These are phyloP conservation scores for Clitopilus passeckerianus DNA, from an alignment of 768 basidiomycete genomes.

Conservation along the genomic window DNA sequence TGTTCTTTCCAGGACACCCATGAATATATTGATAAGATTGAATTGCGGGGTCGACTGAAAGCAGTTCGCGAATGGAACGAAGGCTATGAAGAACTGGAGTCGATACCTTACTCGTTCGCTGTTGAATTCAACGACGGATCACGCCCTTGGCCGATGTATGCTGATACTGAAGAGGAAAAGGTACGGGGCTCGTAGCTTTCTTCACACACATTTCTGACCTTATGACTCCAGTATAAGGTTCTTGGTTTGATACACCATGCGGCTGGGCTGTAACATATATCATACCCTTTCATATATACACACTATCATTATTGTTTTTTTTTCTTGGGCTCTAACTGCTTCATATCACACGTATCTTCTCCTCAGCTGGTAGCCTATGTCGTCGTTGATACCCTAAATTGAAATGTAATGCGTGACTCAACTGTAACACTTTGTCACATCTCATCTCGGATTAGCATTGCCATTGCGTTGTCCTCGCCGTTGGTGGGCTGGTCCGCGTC, in stretches of 20 bases:
- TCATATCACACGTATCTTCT: constrained; percentile 3
- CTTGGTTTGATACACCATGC: constrained; percentile 42
- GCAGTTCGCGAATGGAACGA: constrained; percentile 59
- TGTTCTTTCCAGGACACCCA: constrained; percentile 28
- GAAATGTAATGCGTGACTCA: neutral
- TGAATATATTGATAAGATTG: constrained; percentile 34
- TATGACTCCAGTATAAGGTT: constrained; percentile 34
- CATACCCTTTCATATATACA: constrained; percentile 5
- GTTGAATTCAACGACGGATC: constrained; percentile 50
- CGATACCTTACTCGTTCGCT: constrained; percentile 64
- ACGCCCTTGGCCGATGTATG: constrained; percentile 51
- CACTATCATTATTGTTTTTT: constrained; percentile 2
- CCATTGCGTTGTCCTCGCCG: constrained; percentile 1
- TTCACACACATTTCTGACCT: constrained; percentile 1
- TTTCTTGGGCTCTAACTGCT: constrained; percentile 1
- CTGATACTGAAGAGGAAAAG: constrained; percentile 63
- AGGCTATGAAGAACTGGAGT: constrained; percentile 62
- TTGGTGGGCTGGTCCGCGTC: constrained; percentile 12
- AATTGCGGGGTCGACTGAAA: constrained; percentile 39
- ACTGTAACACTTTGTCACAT: neutral
- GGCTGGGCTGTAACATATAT: constrained; percentile 28
- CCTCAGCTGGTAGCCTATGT: constrained; percentile 1
- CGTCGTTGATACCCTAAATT: neutral
- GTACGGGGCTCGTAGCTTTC: constrained; percentile 20
- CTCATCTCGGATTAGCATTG: neutral